These are phyloP conservation scores for Inga oerstediana DNA, from an alignment of 306 rosid species.

Conservation along the genomic window DNA sequence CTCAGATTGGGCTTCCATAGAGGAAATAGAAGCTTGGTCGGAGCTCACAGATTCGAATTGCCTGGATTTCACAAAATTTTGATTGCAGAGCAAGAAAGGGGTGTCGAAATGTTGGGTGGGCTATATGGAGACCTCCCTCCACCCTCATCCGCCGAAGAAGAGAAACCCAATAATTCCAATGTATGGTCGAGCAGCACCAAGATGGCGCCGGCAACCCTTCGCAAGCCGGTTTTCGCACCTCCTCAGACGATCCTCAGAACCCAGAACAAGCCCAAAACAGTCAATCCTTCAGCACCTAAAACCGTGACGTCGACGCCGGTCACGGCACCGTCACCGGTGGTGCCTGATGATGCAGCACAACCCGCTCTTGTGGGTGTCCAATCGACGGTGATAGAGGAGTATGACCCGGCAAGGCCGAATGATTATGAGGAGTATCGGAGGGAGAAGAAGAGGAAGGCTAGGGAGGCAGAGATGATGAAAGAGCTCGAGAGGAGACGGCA, in stretches of 20 bases:
- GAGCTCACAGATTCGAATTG: neutral
- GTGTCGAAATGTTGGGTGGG: constrained; percentile 77
- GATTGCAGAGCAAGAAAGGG: neutral
- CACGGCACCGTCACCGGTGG: constrained; percentile 18
- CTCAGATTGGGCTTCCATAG: neutral
- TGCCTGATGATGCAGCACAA: constrained; percentile 44
- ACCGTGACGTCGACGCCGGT: neutral
- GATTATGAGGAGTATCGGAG: constrained; percentile 91
- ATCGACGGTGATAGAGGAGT: constrained; percentile 85
- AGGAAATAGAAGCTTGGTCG: neutral
- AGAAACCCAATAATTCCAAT: constrained; percentile 71
- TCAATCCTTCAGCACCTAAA: constrained; percentile 32
- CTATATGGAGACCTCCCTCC: constrained; percentile 98
- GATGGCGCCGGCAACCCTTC: constrained; percentile 97
- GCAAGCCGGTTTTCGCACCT: constrained; percentile 75
- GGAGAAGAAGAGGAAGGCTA: constrained; percentile 77
- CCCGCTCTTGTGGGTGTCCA: constrained; percentile 84
- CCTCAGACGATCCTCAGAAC: constrained; percentile 69
- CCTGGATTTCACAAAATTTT: neutral
- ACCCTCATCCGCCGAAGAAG: constrained; percentile 92
- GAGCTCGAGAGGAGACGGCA: constrained; percentile 80
- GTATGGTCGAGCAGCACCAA: constrained; percentile 93
- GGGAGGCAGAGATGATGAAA: constrained; percentile 77
- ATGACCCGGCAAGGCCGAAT: constrained; percentile 93
- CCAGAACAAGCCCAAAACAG: constrained; percentile 59